These are phyloP conservation scores for Fusarium udum DNA, from an alignment of 2,329 filamentous ascomycete genomes.

Conservation along the genomic window DNA sequence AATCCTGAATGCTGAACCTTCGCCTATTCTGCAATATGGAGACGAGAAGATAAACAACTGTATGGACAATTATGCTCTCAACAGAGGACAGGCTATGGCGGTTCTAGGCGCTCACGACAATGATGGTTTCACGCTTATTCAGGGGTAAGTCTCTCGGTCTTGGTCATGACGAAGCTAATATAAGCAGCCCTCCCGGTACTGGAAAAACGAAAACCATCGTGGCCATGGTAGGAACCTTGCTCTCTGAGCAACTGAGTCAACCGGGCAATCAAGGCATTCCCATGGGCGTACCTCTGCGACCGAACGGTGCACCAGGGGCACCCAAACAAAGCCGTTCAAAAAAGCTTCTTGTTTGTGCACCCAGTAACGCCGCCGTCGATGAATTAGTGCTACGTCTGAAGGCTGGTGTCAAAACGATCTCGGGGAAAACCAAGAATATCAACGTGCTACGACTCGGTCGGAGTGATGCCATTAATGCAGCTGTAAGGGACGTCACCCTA, in stretches of 20 bases:
- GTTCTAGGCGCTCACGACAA: constrained; percentile 94
- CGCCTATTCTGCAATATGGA: constrained; percentile 83
- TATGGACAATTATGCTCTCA: constrained; percentile 82
- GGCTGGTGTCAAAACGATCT: constrained; percentile 80
- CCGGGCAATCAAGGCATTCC: constrained; percentile 46
- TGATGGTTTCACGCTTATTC: constrained; percentile 95
- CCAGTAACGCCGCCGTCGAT: constrained; percentile 97
- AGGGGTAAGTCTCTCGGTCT: constrained; percentile 67
- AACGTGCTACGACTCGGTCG: constrained; percentile 90
- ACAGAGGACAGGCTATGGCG: constrained; percentile 88
- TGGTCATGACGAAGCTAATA: constrained; percentile 43
- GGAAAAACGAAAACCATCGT: constrained; percentile 99
- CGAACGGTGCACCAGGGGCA: constrained; percentile 31
- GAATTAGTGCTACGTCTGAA: constrained; percentile 95
- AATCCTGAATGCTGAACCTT: constrained; percentile 88
- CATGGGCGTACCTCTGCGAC: constrained; percentile 45
- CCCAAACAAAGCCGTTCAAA: constrained; percentile 60
- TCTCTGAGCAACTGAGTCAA: constrained; percentile 51
- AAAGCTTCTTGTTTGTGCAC: constrained; percentile 96
- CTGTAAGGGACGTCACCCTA: constrained; percentile 89
- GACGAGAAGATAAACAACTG: constrained; percentile 76
- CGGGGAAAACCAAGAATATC: constrained; percentile 77
- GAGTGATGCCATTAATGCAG: constrained; percentile 89
- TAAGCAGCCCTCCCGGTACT: constrained; percentile 82
- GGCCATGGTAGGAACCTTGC: constrained; percentile 89